Evolutionary conservation across 2,329 filamentous ascomycete species (phyloP), one percentile per base, ranked within the genome.

Genomic region (Alternaria gansuensis): DNA sequence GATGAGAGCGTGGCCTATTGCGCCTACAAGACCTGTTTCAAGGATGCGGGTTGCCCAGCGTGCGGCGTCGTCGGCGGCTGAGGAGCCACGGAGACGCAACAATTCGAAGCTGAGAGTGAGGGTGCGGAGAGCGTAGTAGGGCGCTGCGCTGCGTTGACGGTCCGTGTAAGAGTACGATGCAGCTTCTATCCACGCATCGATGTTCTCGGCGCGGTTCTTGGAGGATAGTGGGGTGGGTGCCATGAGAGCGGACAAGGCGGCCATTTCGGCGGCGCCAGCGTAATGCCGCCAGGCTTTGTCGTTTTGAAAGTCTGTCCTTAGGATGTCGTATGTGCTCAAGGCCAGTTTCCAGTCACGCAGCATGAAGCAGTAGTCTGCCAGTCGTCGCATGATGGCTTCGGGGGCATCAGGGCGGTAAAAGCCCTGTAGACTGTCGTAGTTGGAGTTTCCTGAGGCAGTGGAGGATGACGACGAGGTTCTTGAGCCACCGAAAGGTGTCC

Each of bases 201-300:
- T 85, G 5, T 87, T 89, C 69, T 98, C 95, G 1, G 89, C 82
- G 60, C 94, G 88, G 28, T 86, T 87, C 74, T 93, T 97, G 13
- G 90, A 88, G 2, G 87, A 88, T 62, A 90, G 82, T 14, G 85
- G 84, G 60, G 90, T 86, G 0, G 91, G 88, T 69, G 90, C 88
- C 60, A 99, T 84, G 33, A 99, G 85, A 39, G 92, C 86, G 69
- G 91, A 92, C 11, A 97, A 81, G 5, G 92, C 93, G 29, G 91
- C 90, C 94, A 99, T 98, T 81, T 99, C 95, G 75, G 96, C 94
- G 1, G 91, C 90, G 3, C 91, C 94, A 0, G 95, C 95, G 74
- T 97, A 92, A 72, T 98, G 91, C 69, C 88, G 92, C 95, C 95
- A 99, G 1, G 95, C 96, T 77, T 98, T 98, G 75, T 97, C 93